Evolutionary conservation across 1,284 basidiomycete species (phyloP), one percentile per base, ranked within the genome.

Genomic region (Malassezia psittaci): DNA sequence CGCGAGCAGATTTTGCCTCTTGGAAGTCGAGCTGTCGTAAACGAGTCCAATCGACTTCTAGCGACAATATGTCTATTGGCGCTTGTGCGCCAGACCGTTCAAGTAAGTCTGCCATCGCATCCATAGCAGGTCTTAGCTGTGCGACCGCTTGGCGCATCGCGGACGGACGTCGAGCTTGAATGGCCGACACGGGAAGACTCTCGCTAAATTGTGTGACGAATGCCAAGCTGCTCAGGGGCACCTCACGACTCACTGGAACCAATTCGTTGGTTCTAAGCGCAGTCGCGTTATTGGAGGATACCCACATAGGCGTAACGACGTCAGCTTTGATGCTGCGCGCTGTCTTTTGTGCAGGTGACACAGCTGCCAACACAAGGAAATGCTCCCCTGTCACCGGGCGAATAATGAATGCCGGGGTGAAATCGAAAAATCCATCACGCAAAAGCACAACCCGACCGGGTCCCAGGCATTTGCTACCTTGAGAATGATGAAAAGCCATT

Each of bases 11-110:
- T 44, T 96, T 71, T 19, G 81, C 77, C 62, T 96, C 93, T 74
- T 96, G 89, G 75, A 98, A 94, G 59, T 98, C 91, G 15, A 99
- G 77, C n/a, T 83, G 79, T 41, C 85, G 82, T 65, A 90, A 79
- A 51, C 86, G 83, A 45, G 79, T 79, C 90, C 90, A 96, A 57
- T 90, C 88, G 0, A 69, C 72, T 52, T 78, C 77, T 3, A 57
- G 44, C 24, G 33, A 44, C 16, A 48, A 15, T 16, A 52, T 52
- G 45, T 18, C 59, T 6, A 9, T 32, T 4, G 48, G 33, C 10
- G 47, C 48, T 5, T 41, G 13, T 15, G 24, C 37, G 0, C 32
- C 35, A 7, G 44, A 34, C 1, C 37, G 43, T 21, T n/a, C 38
- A 3, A 63, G 48, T 33, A 42, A 16, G 5, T 29, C 29, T 4